Evolutionary conservation across 805 yeast species (phyloP).

Genomic region (Torulaspora quercuum): DNA sequence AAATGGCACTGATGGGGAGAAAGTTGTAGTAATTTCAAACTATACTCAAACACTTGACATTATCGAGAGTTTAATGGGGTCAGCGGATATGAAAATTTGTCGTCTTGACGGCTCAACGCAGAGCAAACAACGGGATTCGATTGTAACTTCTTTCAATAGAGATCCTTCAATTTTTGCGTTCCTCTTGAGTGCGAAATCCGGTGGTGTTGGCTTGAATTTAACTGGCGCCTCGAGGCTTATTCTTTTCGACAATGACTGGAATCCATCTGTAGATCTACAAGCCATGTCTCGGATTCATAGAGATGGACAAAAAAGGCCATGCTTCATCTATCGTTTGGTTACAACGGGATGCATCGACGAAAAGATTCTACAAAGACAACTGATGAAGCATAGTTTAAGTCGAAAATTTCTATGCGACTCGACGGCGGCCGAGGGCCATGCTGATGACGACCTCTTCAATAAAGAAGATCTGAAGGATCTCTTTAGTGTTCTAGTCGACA

Average conservation of each 20-base stretch:
- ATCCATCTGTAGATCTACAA: constrained; percentile 87
- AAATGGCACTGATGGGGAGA: constrained; percentile 49
- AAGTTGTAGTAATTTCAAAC: constrained; percentile 81
- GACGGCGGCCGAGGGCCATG: constrained; percentile 26
- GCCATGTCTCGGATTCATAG: constrained; percentile 95
- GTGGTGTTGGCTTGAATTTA: constrained; percentile 88
- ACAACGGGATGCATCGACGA: constrained; percentile 93
- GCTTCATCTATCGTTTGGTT: constrained; percentile 74
- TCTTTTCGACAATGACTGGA: constrained; percentile 94
- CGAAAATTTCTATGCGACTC: constrained; percentile 56
- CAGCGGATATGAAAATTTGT: constrained; percentile 47
- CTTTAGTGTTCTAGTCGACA: constrained; percentile 53
- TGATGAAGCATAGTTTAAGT: constrained; percentile 77
- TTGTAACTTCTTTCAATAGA: constrained; percentile 68
- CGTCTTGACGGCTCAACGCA: constrained; percentile 87
- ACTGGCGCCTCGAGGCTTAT: constrained; percentile 86
- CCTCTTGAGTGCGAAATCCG: constrained; percentile 81
- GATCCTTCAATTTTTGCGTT: constrained; percentile 54
- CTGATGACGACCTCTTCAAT: constrained; percentile 64
- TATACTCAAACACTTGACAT: constrained; percentile 84
- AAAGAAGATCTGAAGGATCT: constrained; percentile 66
- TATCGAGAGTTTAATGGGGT: constrained; percentile 53
- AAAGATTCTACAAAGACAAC: constrained; percentile 86
- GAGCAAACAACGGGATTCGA: constrained; percentile 54
- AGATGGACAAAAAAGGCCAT: constrained; percentile 83